Evolutionary conservation across 371 early-diverging fungal genomes (phyloP).

Genomic region (Paraphysoderma sedebokerense): DNA sequence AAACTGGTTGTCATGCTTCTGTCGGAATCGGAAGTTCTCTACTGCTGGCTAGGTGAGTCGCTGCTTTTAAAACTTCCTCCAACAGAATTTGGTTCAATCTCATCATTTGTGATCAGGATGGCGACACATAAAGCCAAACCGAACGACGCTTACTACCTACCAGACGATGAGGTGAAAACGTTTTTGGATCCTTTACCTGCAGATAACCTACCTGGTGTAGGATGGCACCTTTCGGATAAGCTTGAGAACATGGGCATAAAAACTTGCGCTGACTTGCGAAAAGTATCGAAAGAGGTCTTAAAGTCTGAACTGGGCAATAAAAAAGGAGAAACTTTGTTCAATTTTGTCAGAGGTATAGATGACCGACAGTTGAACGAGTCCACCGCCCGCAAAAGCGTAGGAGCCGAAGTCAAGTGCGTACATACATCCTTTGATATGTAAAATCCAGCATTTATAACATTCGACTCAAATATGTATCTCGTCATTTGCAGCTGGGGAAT

Average conservation of each 20-base stretch:
- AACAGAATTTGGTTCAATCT: not conserved
- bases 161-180: constrained; percentile 9
- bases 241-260: constrained; percentile 22
- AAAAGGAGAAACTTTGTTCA: constrained; percentile 40
- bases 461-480: not conserved
- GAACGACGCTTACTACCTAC: constrained; percentile 34
- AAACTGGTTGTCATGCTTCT: constrained; percentile 47
- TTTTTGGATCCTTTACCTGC: constrained; percentile 8
- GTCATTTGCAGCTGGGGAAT: constrained; percentile 48
- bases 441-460: not conserved
- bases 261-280: constrained; percentile 33
- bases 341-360: constrained; percentile 58
- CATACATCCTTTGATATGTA: constrained; percentile 20
- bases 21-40: constrained; percentile 59
- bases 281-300: constrained; percentile 15
- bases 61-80: not conserved
- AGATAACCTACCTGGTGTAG: constrained; percentile 26
- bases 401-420: constrained; percentile 30
- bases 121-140: constrained; percentile 74
- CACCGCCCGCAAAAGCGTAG: constrained; percentile 52
- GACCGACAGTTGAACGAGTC: constrained; percentile 34
- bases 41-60: constrained; percentile 38
- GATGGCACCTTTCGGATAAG: constrained; percentile 20
- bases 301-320: constrained; percentile 49
- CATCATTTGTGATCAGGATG: constrained; percentile 13